phyloP scores from a whole-genome alignment of 2,329 filamentous ascomycete species.

The Sporothrix globosa region DNA sequence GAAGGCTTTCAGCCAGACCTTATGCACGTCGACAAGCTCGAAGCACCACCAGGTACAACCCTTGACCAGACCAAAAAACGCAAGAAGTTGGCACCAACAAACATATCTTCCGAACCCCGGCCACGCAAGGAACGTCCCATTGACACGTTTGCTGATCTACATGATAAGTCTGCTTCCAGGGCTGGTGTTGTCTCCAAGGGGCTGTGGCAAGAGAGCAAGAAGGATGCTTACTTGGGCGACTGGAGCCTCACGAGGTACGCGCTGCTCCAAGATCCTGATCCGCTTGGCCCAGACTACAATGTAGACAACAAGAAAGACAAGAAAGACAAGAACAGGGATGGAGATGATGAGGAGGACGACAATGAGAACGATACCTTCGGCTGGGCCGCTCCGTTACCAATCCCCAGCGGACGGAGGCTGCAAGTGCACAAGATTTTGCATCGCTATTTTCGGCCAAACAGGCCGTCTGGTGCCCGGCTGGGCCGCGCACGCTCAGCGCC shows the following conservation, averaged over 20 bases:
- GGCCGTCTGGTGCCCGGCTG: not conserved
- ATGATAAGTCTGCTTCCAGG: not conserved
- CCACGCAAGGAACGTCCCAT: not conserved
- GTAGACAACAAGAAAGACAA: too few species aligned
- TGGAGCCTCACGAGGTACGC: slow-evolving; percentile 38
- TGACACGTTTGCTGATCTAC: not conserved
- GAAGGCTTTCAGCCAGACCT: not conserved
- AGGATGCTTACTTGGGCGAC: slow-evolving; percentile 45
- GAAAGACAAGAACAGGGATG: too few species aligned
- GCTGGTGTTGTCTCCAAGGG: not conserved
- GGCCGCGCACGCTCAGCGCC: slow-evolving; percentile 34
- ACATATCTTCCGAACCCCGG: slow-evolving; percentile 31
- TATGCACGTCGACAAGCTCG: not conserved
- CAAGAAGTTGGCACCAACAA: slow-evolving; percentile 40
- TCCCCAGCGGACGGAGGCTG: slow-evolving; percentile 50
- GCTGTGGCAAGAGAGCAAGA: slow-evolving; percentile 31
- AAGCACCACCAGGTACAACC: not conserved
- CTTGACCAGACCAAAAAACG: slow-evolving; percentile 39
- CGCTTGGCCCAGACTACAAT: not conserved
- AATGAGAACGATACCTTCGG: slow-evolving; percentile 20
- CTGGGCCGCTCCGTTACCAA: slow-evolving; percentile 32
- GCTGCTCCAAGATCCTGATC: slow-evolving; percentile 31
- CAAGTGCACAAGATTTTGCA: slow-evolving; percentile 51
- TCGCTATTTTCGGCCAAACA: slow-evolving; percentile 43
- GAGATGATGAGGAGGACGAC: not conserved